A percentile compares a stretch with the other conserved stretches of the same genome.
Conservation (phyloP, 106 monocot species). For the Apostasia ramifera region DNA sequence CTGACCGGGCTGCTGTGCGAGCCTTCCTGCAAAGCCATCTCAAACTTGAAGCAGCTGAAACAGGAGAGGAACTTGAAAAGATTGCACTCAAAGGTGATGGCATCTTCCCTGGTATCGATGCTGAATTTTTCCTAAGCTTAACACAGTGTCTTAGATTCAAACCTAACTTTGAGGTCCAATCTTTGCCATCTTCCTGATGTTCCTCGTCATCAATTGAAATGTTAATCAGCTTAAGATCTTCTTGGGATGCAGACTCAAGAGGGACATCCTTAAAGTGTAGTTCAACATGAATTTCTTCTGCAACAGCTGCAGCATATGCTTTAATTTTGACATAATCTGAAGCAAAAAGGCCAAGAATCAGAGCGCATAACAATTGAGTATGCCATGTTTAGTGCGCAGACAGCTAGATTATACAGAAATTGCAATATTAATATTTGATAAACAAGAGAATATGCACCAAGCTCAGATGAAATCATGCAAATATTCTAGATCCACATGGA, state of each 20-base stretch:
- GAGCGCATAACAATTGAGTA: too few species aligned
- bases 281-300: constrained; percentile 50
- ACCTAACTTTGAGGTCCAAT: constrained; percentile 88
- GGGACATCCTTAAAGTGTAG: constrained; percentile 41
- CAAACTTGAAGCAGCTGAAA: constrained; percentile 34
- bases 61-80: constrained; percentile 27
- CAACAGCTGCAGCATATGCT: constrained; percentile 54
- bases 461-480: too few species aligned
- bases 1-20: constrained; percentile 47
- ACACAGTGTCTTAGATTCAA: constrained; percentile 58
- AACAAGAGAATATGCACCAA: too few species aligned
- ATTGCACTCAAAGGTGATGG: constrained; percentile 39
- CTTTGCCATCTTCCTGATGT: constrained; percentile 47
- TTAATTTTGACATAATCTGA: constrained; percentile 88
- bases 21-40: constrained; percentile 69
- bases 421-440: background rate
- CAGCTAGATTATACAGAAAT: background rate
- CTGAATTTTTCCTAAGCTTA: constrained; percentile 49
- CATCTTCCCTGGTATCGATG: constrained; percentile 40
- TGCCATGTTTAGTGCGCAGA: too few species aligned
- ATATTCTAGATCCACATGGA: too few species aligned
- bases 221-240: constrained; percentile 62
- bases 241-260: constrained; percentile 48
- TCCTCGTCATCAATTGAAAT: constrained; percentile 76
- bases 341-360: background rate